Base-by-base conservation (phyloP, 148 eudicot species). In the Nyssa sinensis region DNA sequence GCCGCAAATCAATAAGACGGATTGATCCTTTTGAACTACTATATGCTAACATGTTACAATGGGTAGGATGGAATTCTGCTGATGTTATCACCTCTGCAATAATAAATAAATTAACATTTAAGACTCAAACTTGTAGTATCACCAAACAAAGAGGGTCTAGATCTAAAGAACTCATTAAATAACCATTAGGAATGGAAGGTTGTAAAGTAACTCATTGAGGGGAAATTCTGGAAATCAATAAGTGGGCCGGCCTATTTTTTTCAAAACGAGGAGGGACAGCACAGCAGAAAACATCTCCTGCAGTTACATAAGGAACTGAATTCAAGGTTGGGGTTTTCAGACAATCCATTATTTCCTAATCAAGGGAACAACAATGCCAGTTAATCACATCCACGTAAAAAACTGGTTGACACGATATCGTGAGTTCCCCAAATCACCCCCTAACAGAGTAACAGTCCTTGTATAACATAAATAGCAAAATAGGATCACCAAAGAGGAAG, bases 1-100 rank as follows among this genome's bases (percentile, higher is more conserved):
- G 91, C 66, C 97, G 91, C 79, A 91, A 81, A 83, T 91, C 97
- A 84, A 91, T 81, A 65, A 91, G 93, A 59, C 97, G 91, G 61
- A 91, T 84, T 25, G 93, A 91, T 30, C 97, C 97, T 78, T 89
- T 91, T 74, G 97, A 91, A 71, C 97, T 91, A 69, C 97, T 91
- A 75, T 91, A 91, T 32, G 97, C 97, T 80, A 91, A 77, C 70
- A 63, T 91, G 81, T 86, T 83, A 80, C 97, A 91, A 58, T 89
- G 97, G 61, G 82, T 82, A 67, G 97, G 97, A 77, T 91, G 97
- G 74, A 91, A 91, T 68, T 89, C 97, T 41, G 97, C 97, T 37
- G 93, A 86, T 44, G 97, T 91, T 86, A 91, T 89, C 62, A 91
- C 97, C 88, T 91, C 97, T 91, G 91, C 85, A 77, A 58, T 29